Percentiles rank a stretch among this genome's conserved stretches.
Conservation (phyloP, 1,139 yeast species). For the Lizanozyma gosingica region DNA sequence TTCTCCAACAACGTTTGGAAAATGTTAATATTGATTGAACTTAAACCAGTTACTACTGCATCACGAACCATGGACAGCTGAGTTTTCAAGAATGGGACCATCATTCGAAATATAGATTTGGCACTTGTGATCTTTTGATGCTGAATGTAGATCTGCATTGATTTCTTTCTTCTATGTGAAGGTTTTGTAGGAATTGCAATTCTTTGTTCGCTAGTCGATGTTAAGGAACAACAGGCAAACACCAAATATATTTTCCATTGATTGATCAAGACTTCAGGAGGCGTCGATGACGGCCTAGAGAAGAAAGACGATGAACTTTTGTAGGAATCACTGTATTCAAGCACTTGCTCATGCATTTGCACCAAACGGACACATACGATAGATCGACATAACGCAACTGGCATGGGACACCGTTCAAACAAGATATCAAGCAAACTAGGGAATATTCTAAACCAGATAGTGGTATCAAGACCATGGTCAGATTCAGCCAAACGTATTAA, state of each 20-base stretch:
- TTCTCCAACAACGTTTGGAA: constrained; percentile 77
- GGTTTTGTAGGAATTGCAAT: constrained; percentile 50
- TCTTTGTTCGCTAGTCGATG: constrained; percentile 83
- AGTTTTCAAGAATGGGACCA: constrained; percentile 68
- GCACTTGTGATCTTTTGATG: constrained; percentile 93
- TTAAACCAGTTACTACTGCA: constrained; percentile 77
- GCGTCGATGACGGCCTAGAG: constrained; percentile 18
- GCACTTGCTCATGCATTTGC: constrained; percentile 76
- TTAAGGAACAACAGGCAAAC: constrained; percentile 86
- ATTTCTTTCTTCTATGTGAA: constrained; percentile 61
- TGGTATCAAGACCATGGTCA: constrained; percentile 90
- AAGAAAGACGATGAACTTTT: constrained; percentile 34
- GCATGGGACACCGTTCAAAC: constrained; percentile 81
- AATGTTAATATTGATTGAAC: constrained; percentile 85
- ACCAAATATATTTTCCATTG: constrained; percentile 87
- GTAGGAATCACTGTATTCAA: constrained; percentile 50
- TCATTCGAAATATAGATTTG: constrained; percentile 80
- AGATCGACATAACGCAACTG: constrained; percentile 90
- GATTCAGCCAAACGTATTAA: constrained; percentile 75
- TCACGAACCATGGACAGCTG: constrained; percentile 69
- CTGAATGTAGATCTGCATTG: constrained; percentile 72
- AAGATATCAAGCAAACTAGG: constrained; percentile 67
- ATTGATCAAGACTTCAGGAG: constrained; percentile 69
- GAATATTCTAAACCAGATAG: constrained; percentile 85
- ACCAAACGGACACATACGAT: constrained; percentile 83